A percentile compares a stretch with the other conserved stretches of the same genome.
phyloP scores from a whole-genome alignment of 129 eudicot species.

The Oenanthe sinensis region DNA sequence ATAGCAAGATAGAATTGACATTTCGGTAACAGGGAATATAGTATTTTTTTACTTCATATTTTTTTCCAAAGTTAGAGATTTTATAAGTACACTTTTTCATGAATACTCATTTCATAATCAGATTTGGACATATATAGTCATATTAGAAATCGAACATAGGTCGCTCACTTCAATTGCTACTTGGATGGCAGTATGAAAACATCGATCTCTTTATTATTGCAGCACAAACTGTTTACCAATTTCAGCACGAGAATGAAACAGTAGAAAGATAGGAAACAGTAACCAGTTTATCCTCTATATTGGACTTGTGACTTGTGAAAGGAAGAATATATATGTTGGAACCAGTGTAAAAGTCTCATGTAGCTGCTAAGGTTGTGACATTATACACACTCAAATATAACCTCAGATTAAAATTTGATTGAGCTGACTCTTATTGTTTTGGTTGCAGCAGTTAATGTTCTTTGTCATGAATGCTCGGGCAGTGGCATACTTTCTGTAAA shows the following conservation, averaged over 20 bases:
- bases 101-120: background rate
- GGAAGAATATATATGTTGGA: background rate
- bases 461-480: slow-evolving; percentile 14
- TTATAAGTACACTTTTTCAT: background rate
- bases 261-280: background rate
- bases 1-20: background rate
- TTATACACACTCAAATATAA: background rate
- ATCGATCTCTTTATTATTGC: background rate
- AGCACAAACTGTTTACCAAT: background rate
- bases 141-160: background rate
- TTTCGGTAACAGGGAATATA: background rate
- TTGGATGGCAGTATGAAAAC: too few species aligned
- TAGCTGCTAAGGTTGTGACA: background rate
- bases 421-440: slow-evolving; percentile 18
- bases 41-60: too few species aligned
- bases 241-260: background rate
- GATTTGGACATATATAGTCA: background rate
- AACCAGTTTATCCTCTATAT: background rate
- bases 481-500: slow-evolving; percentile 14
- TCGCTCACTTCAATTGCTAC: background rate
- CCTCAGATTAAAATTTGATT: background rate
- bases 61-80: background rate
- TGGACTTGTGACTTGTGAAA: background rate
- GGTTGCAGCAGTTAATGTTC: slow-evolving; percentile 25
- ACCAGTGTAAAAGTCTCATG: background rate